phyloP scores from a whole-genome alignment of 495 filamentous ascomycete species.

The Aspergillus egyptiacus region DNA sequence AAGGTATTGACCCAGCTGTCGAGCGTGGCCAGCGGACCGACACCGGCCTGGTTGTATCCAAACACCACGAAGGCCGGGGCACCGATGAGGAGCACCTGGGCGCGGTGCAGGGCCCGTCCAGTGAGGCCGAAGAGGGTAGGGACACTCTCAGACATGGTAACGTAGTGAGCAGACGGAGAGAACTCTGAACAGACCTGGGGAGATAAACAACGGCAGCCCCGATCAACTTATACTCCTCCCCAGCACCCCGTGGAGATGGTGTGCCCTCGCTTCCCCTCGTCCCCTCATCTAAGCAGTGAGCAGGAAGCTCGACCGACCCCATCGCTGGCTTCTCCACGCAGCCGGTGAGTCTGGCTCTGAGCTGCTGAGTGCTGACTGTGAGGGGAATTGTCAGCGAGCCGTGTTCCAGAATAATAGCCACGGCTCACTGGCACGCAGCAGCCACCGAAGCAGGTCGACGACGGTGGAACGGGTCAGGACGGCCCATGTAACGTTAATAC shows the following conservation, averaged over 20 bases:
- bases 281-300: not conserved
- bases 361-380: no score
- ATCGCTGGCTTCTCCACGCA: not conserved
- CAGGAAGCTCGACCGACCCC: constrained; percentile 1
- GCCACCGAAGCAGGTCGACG: not conserved
- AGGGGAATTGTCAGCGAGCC: not conserved
- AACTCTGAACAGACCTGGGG: not conserved
- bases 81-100: constrained; percentile 20
- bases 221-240: not conserved
- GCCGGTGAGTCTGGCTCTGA: constrained; percentile 4
- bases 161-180: not conserved
- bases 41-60: constrained; percentile 23
- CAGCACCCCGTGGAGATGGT: constrained; percentile 1
- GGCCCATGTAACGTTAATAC: not conserved
- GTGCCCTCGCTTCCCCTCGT: not conserved
- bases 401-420: not conserved
- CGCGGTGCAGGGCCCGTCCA: constrained; percentile 12
- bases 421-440: no score
- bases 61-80: constrained; percentile 27
- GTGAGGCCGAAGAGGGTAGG: constrained; percentile 7
- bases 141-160: not conserved
- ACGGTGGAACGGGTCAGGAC: not conserved
- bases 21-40: constrained; percentile 18
- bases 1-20: constrained; percentile 17
- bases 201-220: not conserved